Conservation (phyloP, 179 eudicot genomes). For the Nepenthes alata region DNA sequence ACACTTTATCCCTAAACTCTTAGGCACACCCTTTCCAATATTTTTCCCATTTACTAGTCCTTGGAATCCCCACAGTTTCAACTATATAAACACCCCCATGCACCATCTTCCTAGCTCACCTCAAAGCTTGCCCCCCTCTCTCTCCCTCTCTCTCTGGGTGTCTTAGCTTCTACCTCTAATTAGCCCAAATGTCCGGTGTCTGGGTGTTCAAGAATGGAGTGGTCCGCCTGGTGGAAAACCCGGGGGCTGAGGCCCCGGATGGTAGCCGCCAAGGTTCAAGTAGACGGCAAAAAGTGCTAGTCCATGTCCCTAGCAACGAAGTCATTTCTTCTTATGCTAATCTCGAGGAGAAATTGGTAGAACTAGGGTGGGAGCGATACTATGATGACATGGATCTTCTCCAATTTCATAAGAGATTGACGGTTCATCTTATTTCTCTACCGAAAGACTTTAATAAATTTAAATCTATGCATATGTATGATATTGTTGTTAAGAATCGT, state of each 20-base stretch:
- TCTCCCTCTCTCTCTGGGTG: background rate
- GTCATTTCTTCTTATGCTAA: constrained; percentile 16
- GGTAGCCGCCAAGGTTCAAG: background rate
- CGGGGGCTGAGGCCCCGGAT: background rate
- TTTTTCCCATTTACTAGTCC: background rate
- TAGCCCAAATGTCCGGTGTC: background rate
- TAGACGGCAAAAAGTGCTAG: constrained; percentile 15
- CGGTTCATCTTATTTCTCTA: constrained; percentile 30
- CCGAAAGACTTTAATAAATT: constrained; percentile 32
- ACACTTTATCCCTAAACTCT: background rate
- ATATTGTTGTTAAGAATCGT: constrained; percentile 38
- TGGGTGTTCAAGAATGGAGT: constrained; percentile 4
- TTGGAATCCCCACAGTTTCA: background rate
- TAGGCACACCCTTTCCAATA: background rate
- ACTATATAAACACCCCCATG: background rate
- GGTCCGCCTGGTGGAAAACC: constrained; percentile 2
- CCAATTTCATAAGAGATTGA: constrained; percentile 25
- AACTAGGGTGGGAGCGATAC: constrained; percentile 33
- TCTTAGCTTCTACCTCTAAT: background rate
- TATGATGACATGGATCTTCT: constrained; percentile 19
- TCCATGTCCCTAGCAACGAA: constrained; percentile 20
- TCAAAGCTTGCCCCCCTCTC: background rate
- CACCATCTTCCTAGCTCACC: background rate
- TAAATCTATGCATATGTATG: constrained; percentile 38
- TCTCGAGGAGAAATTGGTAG: constrained; percentile 16